Conservation (phyloP, 805 yeast genomes). For the Teunomyces funiuensis region DNA sequence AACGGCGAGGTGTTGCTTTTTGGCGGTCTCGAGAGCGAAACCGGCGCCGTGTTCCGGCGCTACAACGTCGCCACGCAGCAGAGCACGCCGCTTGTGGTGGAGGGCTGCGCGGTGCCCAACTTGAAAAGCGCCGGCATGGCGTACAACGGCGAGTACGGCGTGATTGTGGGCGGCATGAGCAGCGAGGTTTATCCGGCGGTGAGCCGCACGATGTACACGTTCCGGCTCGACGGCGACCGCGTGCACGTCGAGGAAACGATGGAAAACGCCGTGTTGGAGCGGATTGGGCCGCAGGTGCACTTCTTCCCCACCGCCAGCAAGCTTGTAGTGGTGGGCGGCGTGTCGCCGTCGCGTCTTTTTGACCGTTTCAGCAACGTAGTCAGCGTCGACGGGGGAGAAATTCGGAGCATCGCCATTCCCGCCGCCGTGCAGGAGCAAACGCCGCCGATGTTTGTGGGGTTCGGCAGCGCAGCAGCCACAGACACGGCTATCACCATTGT, state of each 20-base stretch:
- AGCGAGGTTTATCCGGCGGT: constrained; percentile 28
- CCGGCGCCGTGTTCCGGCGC: constrained; percentile 13
- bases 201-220: constrained; percentile 34
- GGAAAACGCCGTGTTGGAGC: constrained; percentile 32
- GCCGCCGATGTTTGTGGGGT: constrained; percentile 57
- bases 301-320: constrained; percentile 33
- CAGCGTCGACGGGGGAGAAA: constrained; percentile 22
- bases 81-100: constrained; percentile 17
- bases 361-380: constrained; percentile 32
- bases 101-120: constrained; percentile 20
- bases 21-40: constrained; percentile 44
- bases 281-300: constrained; percentile 50
- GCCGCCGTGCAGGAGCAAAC: constrained; percentile 37
- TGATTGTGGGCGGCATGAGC: constrained; percentile 50
- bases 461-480: constrained; percentile 32
- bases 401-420: constrained; percentile 23
- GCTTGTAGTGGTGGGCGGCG: constrained; percentile 58
- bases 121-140: constrained; percentile 38
- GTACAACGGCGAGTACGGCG: constrained; percentile 35
- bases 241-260: constrained; percentile 9
- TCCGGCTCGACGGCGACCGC: constrained; percentile 19
- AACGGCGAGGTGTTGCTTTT: constrained; percentile 39
- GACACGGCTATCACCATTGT: constrained; percentile 18
- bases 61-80: constrained; percentile 17
- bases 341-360: constrained; percentile 37